A percentile compares a stretch with the other conserved stretches of the same genome.
phyloP scores from a whole-genome alignment of 176 grass and related monocot genomes.

The Tillandsia leiboldiana region DNA sequence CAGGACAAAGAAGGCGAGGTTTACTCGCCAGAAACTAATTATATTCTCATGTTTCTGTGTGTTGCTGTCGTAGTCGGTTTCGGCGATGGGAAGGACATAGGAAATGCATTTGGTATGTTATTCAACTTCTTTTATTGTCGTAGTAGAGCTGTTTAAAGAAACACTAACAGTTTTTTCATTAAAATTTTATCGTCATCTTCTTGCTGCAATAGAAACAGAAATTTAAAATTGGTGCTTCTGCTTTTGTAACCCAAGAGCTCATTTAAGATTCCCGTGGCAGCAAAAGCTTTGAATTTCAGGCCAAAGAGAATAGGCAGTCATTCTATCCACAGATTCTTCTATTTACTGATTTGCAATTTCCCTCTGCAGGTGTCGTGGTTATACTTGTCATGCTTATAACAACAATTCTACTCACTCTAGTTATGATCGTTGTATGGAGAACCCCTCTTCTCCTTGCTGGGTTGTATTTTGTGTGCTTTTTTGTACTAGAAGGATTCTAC shows the following conservation, averaged over 20 bases:
- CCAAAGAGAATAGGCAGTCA: background rate
- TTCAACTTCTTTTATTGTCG: background rate
- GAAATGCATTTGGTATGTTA: conserved; percentile 64
- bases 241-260: no score
- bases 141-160: background rate
- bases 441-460: conserved; percentile 26
- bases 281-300: no score
- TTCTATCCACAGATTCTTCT: no score
- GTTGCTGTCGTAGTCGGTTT: conserved; percentile 65
- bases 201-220: no score
- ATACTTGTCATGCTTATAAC: conserved; percentile 94
- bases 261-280: no score
- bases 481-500: conserved; percentile 58
- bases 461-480: conserved; percentile 48
- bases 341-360: conserved; percentile 1
- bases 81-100: conserved; percentile 66
- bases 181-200: background rate
- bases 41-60: conserved; percentile 76
- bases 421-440: conserved; percentile 81
- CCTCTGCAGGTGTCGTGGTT: conserved; percentile 65
- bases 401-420: conserved; percentile 61
- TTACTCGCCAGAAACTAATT: conserved; percentile 81
- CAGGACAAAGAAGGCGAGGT: conserved; percentile 75
- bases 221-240: no score
- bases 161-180: background rate